Conservation (phyloP, 257 asterid species). For the Orobanche coerulescens region DNA sequence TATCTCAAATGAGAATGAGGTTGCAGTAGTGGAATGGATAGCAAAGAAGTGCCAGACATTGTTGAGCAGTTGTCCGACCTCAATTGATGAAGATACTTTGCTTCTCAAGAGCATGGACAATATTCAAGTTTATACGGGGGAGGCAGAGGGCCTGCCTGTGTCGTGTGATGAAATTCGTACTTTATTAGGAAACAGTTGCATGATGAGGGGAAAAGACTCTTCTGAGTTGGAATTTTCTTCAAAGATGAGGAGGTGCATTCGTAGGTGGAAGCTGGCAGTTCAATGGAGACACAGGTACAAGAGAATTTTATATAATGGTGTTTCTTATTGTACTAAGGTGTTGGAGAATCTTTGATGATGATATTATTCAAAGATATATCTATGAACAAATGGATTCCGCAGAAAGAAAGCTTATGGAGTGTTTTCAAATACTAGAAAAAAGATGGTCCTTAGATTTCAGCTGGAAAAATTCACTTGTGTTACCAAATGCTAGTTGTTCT, state of each 20-base stretch:
- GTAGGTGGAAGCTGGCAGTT: constrained; percentile 58
- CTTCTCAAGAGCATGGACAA: constrained; percentile 35
- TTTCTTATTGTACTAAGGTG: constrained; percentile 31
- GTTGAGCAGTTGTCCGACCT: constrained; percentile 36
- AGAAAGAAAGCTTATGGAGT: no score
- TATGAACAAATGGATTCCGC: no score
- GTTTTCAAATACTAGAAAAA: no score
- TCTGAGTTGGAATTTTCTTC: not conserved
- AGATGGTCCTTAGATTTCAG: no score
- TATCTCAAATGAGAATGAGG: constrained; percentile 57
- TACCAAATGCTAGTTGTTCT: no score
- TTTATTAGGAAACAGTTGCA: constrained; percentile 26
- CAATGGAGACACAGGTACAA: constrained; percentile 63
- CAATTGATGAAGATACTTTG: constrained; percentile 46
- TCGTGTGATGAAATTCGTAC: constrained; percentile 33
- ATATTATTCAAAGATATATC: not conserved
- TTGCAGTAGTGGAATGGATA: constrained; percentile 42
- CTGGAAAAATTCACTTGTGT: no score
- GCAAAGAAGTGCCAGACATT: constrained; percentile 32
- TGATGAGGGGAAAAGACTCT: not conserved
- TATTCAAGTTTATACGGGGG: constrained; percentile 24
- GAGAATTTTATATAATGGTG: constrained; percentile 44
- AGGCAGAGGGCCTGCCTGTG: constrained; percentile 19
- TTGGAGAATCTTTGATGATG: constrained; percentile 12
- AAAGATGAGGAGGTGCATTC: constrained; percentile 30